These are phyloP conservation scores for Brettanomyces anomalus DNA, from an alignment of 805 yeast genomes.

Conservation along the genomic window DNA sequence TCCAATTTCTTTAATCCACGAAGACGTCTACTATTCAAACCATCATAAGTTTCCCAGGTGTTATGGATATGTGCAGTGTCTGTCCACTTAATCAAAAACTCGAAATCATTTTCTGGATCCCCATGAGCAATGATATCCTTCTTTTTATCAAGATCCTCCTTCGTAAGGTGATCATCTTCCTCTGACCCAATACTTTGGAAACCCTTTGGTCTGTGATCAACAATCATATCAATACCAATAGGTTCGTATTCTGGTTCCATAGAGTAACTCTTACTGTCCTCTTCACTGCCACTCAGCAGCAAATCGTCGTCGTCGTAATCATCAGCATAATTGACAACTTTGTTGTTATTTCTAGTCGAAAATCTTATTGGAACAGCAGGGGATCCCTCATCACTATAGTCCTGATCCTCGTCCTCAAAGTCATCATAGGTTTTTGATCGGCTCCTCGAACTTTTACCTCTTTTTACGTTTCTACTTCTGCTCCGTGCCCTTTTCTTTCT, in stretches of 20 bases:
- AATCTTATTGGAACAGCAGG: conserved; percentile 41
- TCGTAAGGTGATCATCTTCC: conserved; percentile 7
- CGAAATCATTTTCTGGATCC: conserved; percentile 50
- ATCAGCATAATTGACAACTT: conserved; percentile 60
- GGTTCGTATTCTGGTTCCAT: conserved; percentile 12
- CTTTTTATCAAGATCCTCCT: conserved; percentile 16
- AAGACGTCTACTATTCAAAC: conserved; percentile 32
- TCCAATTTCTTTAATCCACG: conserved; percentile 84
- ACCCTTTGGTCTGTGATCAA: conserved; percentile 43
- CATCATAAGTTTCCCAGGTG: conserved; percentile 76
- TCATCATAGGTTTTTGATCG: conserved; percentile 16
- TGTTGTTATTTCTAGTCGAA: conserved; percentile 59
- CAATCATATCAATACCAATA: conserved; percentile 31
- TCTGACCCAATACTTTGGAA: conserved; percentile 7
- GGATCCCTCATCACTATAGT: conserved; percentile 6
- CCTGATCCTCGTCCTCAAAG: conserved; percentile 26
- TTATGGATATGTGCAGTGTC: conserved; percentile 87
- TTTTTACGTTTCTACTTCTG: background rate
- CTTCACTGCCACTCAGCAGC: conserved; percentile 34
- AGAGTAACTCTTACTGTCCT: conserved; percentile 14
- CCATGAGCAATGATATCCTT: conserved; percentile 16
- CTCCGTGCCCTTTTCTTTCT: conserved; percentile 10
- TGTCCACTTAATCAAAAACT: conserved; percentile 74
- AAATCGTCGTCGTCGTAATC: conserved; percentile 53
- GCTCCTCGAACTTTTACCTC: background rate